phyloP scores from a whole-genome alignment of 2,329 filamentous ascomycete species.

The Blumeria graminis region DNA sequence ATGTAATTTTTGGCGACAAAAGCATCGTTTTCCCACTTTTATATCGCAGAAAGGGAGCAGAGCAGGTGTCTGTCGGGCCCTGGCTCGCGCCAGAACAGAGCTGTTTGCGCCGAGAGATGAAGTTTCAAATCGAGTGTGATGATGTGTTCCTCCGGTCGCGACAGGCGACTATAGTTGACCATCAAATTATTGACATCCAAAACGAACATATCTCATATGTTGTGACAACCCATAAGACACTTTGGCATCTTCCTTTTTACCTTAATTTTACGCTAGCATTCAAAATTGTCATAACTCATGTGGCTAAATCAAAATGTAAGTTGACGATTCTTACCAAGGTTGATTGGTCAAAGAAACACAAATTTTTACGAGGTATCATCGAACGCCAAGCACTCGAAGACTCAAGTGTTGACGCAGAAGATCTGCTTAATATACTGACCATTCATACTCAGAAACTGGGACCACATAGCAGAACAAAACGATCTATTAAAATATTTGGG shows the following conservation, averaged over 20 bases:
- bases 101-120: slow-evolving; percentile 53
- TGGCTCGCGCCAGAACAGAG: slow-evolving; percentile 53
- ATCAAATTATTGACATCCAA: slow-evolving; percentile 65
- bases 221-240: slow-evolving; percentile 34
- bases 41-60: slow-evolving; percentile 59
- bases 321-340: slow-evolving; percentile 69
- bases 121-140: slow-evolving; percentile 47
- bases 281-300: slow-evolving; percentile 83
- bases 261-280: slow-evolving; percentile 59
- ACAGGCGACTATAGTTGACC: slow-evolving; percentile 45
- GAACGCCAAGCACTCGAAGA: slow-evolving; percentile 54
- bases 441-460: slow-evolving; percentile 58
- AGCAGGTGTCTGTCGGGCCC: slow-evolving; percentile 62
- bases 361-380: slow-evolving; percentile 34
- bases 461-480: slow-evolving; percentile 47
- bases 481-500: slow-evolving; percentile 59
- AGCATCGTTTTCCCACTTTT: slow-evolving; percentile 82
- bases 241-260: slow-evolving; percentile 53
- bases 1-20: slow-evolving; percentile 90
- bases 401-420: slow-evolving; percentile 44
- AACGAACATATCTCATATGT: slow-evolving; percentile 51
- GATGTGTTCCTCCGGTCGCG: slow-evolving; percentile 39
- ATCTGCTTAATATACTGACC: slow-evolving; percentile 50
- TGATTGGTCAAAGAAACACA: slow-evolving; percentile 54
- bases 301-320: slow-evolving; percentile 79